These are phyloP conservation scores for Alisma plantagoaquatica DNA, from an alignment of 106 monocot genomes.

Conservation along the genomic window DNA sequence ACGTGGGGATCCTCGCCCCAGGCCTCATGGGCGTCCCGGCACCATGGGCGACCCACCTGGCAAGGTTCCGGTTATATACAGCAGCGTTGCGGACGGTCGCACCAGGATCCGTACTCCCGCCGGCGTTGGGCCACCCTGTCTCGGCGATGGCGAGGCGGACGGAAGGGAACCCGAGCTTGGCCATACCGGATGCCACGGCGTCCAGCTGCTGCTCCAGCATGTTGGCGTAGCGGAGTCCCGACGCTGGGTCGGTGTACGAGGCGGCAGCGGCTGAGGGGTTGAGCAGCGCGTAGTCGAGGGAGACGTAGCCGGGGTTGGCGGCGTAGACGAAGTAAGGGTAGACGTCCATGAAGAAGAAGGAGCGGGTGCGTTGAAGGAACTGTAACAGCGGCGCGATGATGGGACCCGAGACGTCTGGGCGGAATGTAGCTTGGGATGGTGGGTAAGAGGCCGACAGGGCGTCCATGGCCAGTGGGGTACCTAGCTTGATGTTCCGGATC, in stretches of 20 bases:
- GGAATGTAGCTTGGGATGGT: constrained; percentile 63
- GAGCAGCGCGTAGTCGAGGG: constrained; percentile 65
- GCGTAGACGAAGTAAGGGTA: constrained; percentile 87
- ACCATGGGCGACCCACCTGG: constrained; percentile 19
- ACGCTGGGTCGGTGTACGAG: constrained; percentile 37
- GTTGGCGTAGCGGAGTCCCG: constrained; percentile 64
- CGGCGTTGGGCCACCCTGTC: constrained; percentile 85
- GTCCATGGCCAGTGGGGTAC: constrained; percentile 79
- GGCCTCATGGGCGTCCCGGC: constrained; percentile 50
- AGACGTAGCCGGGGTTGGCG: constrained; percentile 20
- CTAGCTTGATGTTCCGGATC: no score
- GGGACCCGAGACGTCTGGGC: constrained; percentile 44
- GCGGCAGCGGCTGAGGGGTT: constrained; percentile 17
- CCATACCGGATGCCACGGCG: constrained; percentile 54
- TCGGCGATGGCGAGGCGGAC: constrained; percentile 51
- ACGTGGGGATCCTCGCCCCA: constrained; percentile 35
- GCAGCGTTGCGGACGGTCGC: constrained; percentile 61
- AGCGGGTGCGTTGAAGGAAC: constrained; percentile 41
- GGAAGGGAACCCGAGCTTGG: constrained; percentile 26
- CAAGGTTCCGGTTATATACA: constrained; percentile 58
- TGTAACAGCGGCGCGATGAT: constrained; percentile 46
- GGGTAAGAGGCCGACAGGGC: constrained; percentile 30
- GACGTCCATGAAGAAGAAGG: constrained; percentile 69
- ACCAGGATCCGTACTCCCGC: constrained; percentile 55
- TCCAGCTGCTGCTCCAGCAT: constrained; percentile 81